Percentiles rank a stretch among this genome's conserved stretches.
These are phyloP conservation scores for Peronospora tabacina DNA, from an alignment of 352 stramenopile genomes.

Conservation along the genomic window DNA sequence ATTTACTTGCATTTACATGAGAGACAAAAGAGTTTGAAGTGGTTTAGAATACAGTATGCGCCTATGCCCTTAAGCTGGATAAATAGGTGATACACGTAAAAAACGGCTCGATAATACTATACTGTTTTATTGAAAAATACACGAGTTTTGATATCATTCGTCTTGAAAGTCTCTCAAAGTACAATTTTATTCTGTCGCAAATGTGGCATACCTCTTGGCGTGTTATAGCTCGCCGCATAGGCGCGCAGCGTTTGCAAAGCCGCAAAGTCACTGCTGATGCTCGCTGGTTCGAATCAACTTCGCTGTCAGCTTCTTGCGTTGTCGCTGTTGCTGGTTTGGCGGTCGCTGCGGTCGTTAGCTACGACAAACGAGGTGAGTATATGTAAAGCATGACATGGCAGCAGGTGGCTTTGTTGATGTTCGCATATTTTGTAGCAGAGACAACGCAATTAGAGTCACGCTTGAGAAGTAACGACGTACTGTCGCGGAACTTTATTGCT, in stretches of 20 bases:
- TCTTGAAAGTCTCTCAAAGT: too few species aligned
- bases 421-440: constrained; percentile 13
- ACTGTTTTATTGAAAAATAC: too few species aligned
- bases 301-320: constrained; percentile 20
- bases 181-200: constrained; percentile 15
- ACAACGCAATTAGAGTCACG: constrained; percentile 20
- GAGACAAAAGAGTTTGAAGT: too few species aligned
- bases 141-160: too few species aligned
- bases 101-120: too few species aligned
- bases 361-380: constrained; percentile 16
- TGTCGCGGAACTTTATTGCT: constrained; percentile 82
- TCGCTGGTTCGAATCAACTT: not conserved
- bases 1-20: too few species aligned
- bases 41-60: too few species aligned
- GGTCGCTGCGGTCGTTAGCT: constrained; percentile 14
- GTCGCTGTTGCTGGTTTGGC: constrained; percentile 22
- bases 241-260: constrained; percentile 4
- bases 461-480: constrained; percentile 10
- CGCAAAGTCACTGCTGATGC: not conserved
- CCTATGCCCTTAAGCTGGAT: too few species aligned
- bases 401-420: not conserved
- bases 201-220: constrained; percentile 26
- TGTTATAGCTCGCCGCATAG: not conserved
- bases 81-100: too few species aligned
- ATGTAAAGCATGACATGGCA: not conserved